Evolutionary conservation across 2,329 filamentous ascomycete genomes (phyloP).

Genomic region (Beauveria sp.): DNA sequence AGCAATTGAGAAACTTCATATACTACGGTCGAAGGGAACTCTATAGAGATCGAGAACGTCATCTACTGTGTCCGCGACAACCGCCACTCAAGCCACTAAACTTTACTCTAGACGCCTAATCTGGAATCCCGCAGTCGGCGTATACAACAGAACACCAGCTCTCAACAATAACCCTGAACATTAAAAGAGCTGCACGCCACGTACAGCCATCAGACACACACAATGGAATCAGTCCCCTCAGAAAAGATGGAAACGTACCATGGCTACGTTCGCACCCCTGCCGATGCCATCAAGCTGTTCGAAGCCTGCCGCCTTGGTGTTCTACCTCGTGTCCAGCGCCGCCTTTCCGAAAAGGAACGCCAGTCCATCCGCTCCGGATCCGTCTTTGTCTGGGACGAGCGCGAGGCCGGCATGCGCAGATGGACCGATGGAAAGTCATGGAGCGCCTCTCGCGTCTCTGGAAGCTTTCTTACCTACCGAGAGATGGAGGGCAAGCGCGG

Average conservation of each 20-base stretch:
- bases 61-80: background rate
- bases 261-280: conserved; percentile 89
- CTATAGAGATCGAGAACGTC: background rate
- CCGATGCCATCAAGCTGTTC: conserved; percentile 96
- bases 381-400: conserved; percentile 99
- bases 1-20: background rate
- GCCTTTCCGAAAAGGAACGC: conserved; percentile 92
- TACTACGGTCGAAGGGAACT: background rate
- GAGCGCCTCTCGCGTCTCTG: conserved; percentile 95
- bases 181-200: background rate
- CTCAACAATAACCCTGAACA: too few relatives aligned
- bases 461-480: conserved; percentile 93
- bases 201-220: background rate
- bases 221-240: conserved; percentile 15
- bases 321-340: conserved; percentile 82
- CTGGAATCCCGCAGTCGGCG: too few relatives aligned
- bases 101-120: too few relatives aligned
- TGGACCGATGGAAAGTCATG: conserved; percentile 99
- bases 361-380: conserved; percentile 94
- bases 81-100: too few relatives aligned
- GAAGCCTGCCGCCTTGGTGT: conserved; percentile 89
- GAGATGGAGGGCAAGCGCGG: conserved; percentile 99
- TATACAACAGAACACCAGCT: too few relatives aligned
- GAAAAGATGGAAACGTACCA: conserved; percentile 88
- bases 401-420: conserved; percentile 93